Percentiles rank a stretch among this genome's conserved stretches.
Conservation (phyloP, 164 flowering plant species). For the Magnolia sinica region DNA sequence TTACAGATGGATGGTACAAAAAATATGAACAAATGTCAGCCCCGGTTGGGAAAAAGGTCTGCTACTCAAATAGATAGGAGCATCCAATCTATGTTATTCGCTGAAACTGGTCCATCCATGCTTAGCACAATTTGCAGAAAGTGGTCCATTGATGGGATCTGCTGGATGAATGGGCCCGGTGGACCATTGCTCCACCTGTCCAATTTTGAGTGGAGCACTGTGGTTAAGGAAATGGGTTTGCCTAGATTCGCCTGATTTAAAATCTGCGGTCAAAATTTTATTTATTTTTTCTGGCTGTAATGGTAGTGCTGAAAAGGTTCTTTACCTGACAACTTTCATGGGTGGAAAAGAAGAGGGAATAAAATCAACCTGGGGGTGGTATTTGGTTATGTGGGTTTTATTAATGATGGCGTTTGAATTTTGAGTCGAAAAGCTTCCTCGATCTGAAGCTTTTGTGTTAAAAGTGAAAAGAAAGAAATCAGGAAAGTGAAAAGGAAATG, state of each 20-base stretch:
- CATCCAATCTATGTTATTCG: not conserved
- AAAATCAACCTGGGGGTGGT: not conserved
- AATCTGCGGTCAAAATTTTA: not conserved
- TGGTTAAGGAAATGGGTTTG: not conserved
- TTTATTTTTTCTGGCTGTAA: not conserved
- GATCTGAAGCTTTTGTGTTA: not conserved
- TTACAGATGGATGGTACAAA: no score
- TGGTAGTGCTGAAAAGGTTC: constrained; percentile 9
- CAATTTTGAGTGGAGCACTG: not conserved
- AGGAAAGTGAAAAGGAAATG: constrained; percentile 1
- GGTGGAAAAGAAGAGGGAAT: not conserved
- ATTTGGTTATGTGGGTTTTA: not conserved
- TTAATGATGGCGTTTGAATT: not conserved
- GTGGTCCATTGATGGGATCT: not conserved
- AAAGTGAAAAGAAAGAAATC: not conserved
- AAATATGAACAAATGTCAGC: not conserved
- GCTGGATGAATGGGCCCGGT: not conserved
- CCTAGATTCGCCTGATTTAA: not conserved
- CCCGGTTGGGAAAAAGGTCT: not conserved
- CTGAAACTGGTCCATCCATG: not conserved
- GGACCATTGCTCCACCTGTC: not conserved
- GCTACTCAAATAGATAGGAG: not conserved
- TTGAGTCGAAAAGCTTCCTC: not conserved
- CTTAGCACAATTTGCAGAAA: not conserved
- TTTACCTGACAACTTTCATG: not conserved